Base-by-base conservation (phyloP, 768 basidiomycete genomes). In the Amanita inopinata region DNA sequence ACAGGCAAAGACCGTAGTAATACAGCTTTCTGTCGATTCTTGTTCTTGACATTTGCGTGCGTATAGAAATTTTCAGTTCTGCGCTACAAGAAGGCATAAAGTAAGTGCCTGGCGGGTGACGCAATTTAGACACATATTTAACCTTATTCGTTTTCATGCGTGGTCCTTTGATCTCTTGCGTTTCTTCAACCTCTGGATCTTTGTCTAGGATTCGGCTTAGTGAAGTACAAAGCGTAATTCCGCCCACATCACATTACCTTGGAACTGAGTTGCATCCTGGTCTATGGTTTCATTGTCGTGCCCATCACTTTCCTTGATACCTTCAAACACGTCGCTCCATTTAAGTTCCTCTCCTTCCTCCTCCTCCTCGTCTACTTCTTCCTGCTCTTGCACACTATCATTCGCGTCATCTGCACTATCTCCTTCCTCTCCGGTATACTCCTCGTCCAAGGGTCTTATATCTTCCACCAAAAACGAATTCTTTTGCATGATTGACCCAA, bases 61-160 rank as follows among this genome's bases (percentile, higher is more conserved):
- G 80, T 76, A 66, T 88, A 96, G 66, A 91, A 97, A 65, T 98
- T 97, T 43, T 73, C 70, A 7, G 87, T 77, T 63, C 87, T 91
- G 67, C 80, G 83, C 90, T 89, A 55, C 48, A 36, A 41, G 17
- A 47, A 15, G 7, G 17, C n/a, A n/a, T n/a, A n/a, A n/a, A n/a
- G n/a, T n/a, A n/a, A n/a, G 33, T 28, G 31, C 22, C 9, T 10
- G 23, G 22, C 14, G 36, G 30, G 34, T 5, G 44, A 30, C 19
- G 28, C 12, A 7, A 20, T 19, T 9, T 15, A 46, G 5, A 48
- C 48, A 31, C 48, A 18, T 22, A 30, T 33, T 49, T 23, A 57
- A 82, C 86, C 69, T 99, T 99, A 70, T 80, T 90, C 1, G 96
- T 98, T 53, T 76, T 94, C 88, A 94, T 86, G 12, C 94, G 84